Evolutionary conservation across 1,284 basidiomycete genomes (phyloP).

Genomic region (Phlebopus sp.): DNA sequence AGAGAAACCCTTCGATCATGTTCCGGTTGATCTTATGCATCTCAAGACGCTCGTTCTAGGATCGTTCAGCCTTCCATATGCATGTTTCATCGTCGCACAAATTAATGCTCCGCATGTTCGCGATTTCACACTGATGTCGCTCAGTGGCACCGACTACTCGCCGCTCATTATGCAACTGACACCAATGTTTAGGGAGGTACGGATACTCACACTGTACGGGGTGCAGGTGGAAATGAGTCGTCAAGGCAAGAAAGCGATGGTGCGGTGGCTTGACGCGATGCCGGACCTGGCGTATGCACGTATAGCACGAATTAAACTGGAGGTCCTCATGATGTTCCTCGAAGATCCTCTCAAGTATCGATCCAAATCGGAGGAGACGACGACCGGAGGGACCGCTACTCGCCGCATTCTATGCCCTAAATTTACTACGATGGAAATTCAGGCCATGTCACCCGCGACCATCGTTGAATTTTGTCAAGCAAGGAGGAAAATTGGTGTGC

Average conservation of each 20-base stretch:
- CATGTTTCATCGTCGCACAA: conserved; percentile 42
- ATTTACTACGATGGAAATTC: conserved; percentile 42
- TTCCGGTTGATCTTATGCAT: conserved; percentile 42
- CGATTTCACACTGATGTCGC: conserved; percentile 52
- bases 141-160: conserved; percentile 48
- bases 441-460: conserved; percentile 23
- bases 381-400: neutral
- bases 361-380: conserved; percentile 7
- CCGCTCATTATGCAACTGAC: conserved; percentile 44
- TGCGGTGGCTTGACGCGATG: conserved; percentile 53
- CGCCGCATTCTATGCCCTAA: conserved; percentile 37
- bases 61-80: conserved; percentile 47
- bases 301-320: conserved; percentile 37
- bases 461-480: conserved; percentile 28
- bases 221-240: conserved; percentile 33
- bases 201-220: conserved; percentile 47
- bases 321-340: conserved; percentile 45
- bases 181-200: conserved; percentile 45
- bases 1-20: conserved; percentile 19
- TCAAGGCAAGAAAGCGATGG: conserved; percentile 29
- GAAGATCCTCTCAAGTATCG: conserved; percentile 33
- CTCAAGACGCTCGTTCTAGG: conserved; percentile 53
- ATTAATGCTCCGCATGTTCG: conserved; percentile 51
- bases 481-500: conserved; percentile 30
- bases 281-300: conserved; percentile 50